Evolutionary conservation across 176 grass and related monocot genomes (phyloP), one percentile per base, ranked within the genome.

Genomic region (Ensete ventricosum): DNA sequence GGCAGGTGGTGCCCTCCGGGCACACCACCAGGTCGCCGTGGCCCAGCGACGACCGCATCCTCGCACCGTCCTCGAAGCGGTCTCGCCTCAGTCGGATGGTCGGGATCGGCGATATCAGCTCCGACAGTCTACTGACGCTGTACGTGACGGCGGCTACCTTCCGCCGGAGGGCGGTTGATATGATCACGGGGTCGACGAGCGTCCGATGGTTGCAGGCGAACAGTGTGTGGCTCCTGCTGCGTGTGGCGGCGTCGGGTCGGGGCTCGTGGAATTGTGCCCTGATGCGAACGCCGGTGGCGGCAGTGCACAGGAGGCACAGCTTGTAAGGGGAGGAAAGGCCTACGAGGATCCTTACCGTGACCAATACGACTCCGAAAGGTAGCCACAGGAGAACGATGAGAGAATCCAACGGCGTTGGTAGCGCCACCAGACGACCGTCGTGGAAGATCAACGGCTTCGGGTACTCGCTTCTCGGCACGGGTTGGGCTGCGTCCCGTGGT

Each of bases 131-230:
- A 6, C 83, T 77, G 1, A 94, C 73, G 78, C 87, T 94, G 75
- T 94, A 90, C 54, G 91, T 90, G 25, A 90, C 80, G 7, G 91
- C 85, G 0, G 87, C 73, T 23, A 93, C 74, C 54, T 57, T 81
- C 24, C 85, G 91, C 1, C 64, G 80, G n/a, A 94, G 58, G 29
- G 76, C 85, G 16, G 68, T 84, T 11, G 85, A 77, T 12, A 94
- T 53, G 24, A 94, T 63, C 80, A 88, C 87, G 2, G 91, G 87
- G 78, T 94, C 91, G 76, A 94, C 76, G 21, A 90, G 85, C 22
- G 82, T 90, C 72, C 82, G 91, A 73, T 94, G 91, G 50, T 90
- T 94, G 85, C 91, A 94, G 9, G 85, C 83, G 66, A 82, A 95
- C 52, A 95, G 22, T 16, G 80, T 80, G 64, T 70, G 67, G 16